Evolutionary conservation across 1,284 basidiomycete genomes (phyloP).

Genomic region (Cutaneotrichosporon sp.): DNA sequence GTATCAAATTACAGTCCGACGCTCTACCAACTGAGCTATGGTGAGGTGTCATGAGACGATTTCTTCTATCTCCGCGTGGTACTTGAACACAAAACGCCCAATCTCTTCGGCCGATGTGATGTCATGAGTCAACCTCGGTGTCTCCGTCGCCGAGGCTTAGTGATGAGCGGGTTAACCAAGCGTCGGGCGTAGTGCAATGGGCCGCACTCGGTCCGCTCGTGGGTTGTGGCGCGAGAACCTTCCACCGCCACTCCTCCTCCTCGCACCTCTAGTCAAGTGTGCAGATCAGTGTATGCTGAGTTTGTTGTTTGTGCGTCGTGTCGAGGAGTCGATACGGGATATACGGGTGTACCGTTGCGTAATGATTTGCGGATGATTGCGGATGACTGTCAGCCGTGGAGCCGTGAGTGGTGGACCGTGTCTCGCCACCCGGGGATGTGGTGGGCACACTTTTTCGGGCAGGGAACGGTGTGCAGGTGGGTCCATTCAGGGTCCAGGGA

Average conservation of each 20-base stretch:
- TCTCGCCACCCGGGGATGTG: too few species aligned
- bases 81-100: too few species aligned
- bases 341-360: too few species aligned
- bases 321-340: too few species aligned
- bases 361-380: too few species aligned
- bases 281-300: too few species aligned
- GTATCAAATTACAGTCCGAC: slow-evolving; percentile 12
- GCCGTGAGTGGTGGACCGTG: too few species aligned
- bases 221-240: not conserved
- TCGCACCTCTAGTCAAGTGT: too few species aligned
- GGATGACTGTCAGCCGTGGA: too few species aligned
- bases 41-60: not conserved
- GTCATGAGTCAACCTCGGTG: slow-evolving; percentile 2
- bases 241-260: not conserved
- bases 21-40: slow-evolving; percentile 14
- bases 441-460: not conserved
- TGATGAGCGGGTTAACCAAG: too few species aligned
- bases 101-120: not conserved
- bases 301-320: too few species aligned
- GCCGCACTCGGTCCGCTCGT: not conserved
- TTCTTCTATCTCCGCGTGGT: too few species aligned
- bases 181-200: not conserved
- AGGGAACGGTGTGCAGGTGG: not conserved
- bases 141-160: not conserved
- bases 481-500: not conserved